Base-by-base conservation (phyloP, 208 protist species). In the Crithidia expoeki region DNA sequence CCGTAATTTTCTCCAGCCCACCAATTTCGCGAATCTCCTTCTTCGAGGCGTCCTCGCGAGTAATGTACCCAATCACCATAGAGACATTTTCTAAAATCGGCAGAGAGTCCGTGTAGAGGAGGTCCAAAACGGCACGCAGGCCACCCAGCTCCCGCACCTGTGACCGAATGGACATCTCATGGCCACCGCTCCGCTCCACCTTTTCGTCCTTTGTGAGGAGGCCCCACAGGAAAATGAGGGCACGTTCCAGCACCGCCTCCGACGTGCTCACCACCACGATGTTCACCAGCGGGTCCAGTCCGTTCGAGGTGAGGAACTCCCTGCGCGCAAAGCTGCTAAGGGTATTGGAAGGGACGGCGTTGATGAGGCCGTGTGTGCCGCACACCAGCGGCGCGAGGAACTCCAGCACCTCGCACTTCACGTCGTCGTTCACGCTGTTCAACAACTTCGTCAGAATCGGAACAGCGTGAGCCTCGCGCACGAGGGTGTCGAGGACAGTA, bases 31-130 rank as follows among this genome's bases (percentile, higher is more conserved):
- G 87, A 11, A 98, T 92, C 57, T 86, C 83, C 56, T 84, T 78
- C 72, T 98, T 98, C 32, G 88, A 93, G 14, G 79, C 75, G 27
- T 98, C 91, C 55, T 98, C 92, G 51, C 95, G 86, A 14, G 95
- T 98, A 63, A 98, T 89, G 84, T 97, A 98, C 21, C 92, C 95
- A 55, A 98, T 94, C 7, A 95, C 86, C 84, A 97, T 98, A 28
- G 88, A 90, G 21, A 94, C 90, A 68, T 97, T 97, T 61, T 98
- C 95, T 30, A 98, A 76, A 68, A 98, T 95, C 4, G 83, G 76
- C 44, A 94, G 77, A 27, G 92, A 96, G 72, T 96, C 89, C 12
- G 89, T 97, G 74, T 96, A 95, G 6, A 97, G 75, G 16, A 98
- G 80, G 62, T 95, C 89, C 3, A 97, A 74, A 11, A 97, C 88